These are phyloP conservation scores for Phytophthora sp. DNA, from an alignment of 352 stramenopile genomes.

Conservation along the genomic window DNA sequence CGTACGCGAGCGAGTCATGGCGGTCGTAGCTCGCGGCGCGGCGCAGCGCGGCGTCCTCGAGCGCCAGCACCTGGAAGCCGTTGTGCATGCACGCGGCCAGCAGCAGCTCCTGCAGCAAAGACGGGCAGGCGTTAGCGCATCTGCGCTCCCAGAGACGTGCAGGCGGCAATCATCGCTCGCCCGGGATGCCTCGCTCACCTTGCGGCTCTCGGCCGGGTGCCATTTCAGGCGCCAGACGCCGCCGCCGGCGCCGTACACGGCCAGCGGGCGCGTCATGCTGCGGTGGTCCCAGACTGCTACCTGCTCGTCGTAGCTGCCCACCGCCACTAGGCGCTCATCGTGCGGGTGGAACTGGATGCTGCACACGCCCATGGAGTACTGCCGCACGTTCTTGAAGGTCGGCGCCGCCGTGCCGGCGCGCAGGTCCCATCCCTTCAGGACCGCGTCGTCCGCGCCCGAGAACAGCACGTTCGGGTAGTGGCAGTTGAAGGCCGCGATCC, in stretches of 20 bases:
- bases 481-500: conserved; percentile 85
- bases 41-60: conserved; percentile 14
- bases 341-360: conserved; percentile 86
- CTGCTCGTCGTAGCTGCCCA: conserved; percentile 87
- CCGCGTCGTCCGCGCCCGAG: conserved; percentile 81
- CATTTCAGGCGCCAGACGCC: conserved; percentile 89
- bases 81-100: conserved; percentile 89
- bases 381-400: conserved; percentile 62
- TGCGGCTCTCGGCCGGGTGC: conserved; percentile 51
- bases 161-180: neutral
- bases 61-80: conserved; percentile 78
- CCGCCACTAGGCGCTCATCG: conserved; percentile 62
- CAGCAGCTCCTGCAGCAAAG: conserved; percentile 56
- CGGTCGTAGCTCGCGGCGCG: conserved; percentile 48
- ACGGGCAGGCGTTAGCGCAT: conserved; percentile 4
- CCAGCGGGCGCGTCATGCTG: conserved; percentile 59
- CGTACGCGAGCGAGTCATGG: conserved; percentile 85
- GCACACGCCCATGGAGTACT: conserved; percentile 86
- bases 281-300: conserved; percentile 81
- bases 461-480: conserved; percentile 80
- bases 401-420: conserved; percentile 34
- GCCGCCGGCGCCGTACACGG: conserved; percentile 55
- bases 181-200: conserved; percentile 45
- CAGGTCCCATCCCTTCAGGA: conserved; percentile 83
- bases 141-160: too few species aligned